Conservation (phyloP, 2,329 filamentous ascomycete genomes). For the Cercospora sp. region DNA sequence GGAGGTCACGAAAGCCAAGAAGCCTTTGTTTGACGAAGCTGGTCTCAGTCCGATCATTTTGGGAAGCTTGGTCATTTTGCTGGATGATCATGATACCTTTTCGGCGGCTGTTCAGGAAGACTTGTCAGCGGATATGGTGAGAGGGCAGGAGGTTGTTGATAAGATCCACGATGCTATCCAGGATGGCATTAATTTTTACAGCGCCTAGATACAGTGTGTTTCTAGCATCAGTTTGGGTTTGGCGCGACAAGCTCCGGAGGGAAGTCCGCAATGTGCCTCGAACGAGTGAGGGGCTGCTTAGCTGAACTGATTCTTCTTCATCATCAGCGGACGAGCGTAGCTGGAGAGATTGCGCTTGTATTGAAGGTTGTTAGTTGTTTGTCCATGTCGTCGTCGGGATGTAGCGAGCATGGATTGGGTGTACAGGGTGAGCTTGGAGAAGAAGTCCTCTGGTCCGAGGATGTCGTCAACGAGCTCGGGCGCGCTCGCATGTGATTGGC, state of each 20-base stretch:
- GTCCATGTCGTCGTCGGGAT: background rate
- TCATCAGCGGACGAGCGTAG: background rate
- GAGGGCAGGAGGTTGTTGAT: constrained; percentile 16
- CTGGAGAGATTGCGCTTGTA: background rate
- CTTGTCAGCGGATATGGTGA: constrained; percentile 17
- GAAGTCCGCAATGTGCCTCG: background rate
- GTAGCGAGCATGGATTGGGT: background rate
- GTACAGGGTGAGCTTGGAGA: background rate
- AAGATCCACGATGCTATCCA: constrained; percentile 22
- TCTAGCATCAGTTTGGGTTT: background rate
- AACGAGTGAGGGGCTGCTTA: background rate
- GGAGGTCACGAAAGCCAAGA: constrained; percentile 26
- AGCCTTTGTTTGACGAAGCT: constrained; percentile 20
- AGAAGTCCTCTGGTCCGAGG: background rate
- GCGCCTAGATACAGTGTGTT: background rate
- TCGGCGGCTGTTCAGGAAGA: constrained; percentile 18
- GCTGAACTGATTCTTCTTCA: background rate
- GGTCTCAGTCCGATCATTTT: constrained; percentile 23
- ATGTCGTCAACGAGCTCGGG: constrained; percentile 11
- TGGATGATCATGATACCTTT: constrained; percentile 23
- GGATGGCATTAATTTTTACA: constrained; percentile 20
- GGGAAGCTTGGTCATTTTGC: constrained; percentile 26
- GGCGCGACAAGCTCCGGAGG: background rate
- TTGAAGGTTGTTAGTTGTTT: background rate
- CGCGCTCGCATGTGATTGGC: constrained; percentile 6